Evolutionary conservation across 164 flowering plant species (phyloP).

Genomic region (Berberis thunbergii): DNA sequence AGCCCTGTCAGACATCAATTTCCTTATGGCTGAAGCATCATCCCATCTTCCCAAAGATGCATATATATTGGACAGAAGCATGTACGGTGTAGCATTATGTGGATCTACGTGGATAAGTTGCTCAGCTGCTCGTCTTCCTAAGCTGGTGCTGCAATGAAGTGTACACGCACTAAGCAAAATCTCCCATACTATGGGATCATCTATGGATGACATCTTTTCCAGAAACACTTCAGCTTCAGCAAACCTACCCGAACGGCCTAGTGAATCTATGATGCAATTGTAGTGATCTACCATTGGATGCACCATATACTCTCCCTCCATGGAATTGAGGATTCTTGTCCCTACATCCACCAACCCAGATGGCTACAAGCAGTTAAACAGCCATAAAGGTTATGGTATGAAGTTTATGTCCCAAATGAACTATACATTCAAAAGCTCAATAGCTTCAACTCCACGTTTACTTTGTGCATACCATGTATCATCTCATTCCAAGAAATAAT

Average conservation of each 20-base stretch:
- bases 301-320: slow-evolving; percentile 42
- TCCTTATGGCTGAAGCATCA: slow-evolving; percentile 49
- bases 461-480: slow-evolving; percentile 83
- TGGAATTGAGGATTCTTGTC: slow-evolving; percentile 49
- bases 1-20: slow-evolving; percentile 36
- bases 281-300: slow-evolving; percentile 62
- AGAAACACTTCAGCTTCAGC: slow-evolving; percentile 53
- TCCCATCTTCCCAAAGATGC: slow-evolving; percentile 74
- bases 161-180: slow-evolving; percentile 75
- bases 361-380: slow-evolving; percentile 81
- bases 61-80: slow-evolving; percentile 67
- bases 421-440: slow-evolving; percentile 52
- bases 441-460: slow-evolving; percentile 57
- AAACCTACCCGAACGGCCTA: slow-evolving; percentile 70
- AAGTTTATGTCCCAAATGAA: slow-evolving; percentile 40
- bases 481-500: slow-evolving; percentile 79
- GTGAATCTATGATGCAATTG: slow-evolving; percentile 55
- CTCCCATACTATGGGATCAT: slow-evolving; percentile 76
- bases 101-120: slow-evolving; percentile 60
- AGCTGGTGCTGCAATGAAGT: slow-evolving; percentile 50
- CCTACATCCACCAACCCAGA: slow-evolving; percentile 65
- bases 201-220: slow-evolving; percentile 45
- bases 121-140: slow-evolving; percentile 69
- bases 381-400: slow-evolving; percentile 62
- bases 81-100: slow-evolving; percentile 51